phyloP scores from a whole-genome alignment of 1,284 basidiomycete species.

The Melampsora americana region DNA sequence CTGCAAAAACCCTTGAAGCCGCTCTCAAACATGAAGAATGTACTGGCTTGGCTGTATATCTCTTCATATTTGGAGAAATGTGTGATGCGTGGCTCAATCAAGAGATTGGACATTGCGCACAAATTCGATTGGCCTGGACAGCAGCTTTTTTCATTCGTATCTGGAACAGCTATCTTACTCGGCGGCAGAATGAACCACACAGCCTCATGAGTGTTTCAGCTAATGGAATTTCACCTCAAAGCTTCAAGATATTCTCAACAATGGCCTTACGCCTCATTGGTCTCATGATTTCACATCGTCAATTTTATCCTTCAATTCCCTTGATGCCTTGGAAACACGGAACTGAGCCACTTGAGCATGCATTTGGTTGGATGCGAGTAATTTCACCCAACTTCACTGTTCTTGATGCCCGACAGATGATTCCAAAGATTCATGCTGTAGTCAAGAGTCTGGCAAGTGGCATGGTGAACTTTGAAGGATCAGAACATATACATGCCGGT shows the following conservation, averaged over 20 bases:
- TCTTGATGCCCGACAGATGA: too few species aligned
- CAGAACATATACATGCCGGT: conserved; percentile 14
- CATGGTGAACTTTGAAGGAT: conserved; percentile 5
- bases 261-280: not conserved
- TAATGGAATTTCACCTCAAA: conserved; percentile 28
- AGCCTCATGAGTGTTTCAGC: conserved; percentile 3
- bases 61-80: conserved; percentile 21
- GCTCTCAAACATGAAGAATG: conserved; percentile 6
- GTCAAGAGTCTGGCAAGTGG: conserved; percentile 11
- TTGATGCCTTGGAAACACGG: conserved; percentile 12
- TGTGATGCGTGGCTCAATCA: conserved; percentile 8
- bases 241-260: conserved; percentile 1
- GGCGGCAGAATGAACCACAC: not conserved
- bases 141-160: conserved; percentile 3
- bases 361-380: too few species aligned
- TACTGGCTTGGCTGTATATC: conserved; percentile 11
- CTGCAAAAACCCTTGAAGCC: not conserved
- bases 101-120: not conserved
- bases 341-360: not conserved
- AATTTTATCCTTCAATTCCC: conserved; percentile 10
- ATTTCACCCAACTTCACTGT: too few species aligned
- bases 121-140: conserved; percentile 15
- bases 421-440: too few species aligned
- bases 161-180: not conserved
- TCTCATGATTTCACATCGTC: conserved; percentile 7